Base-by-base conservation (phyloP, 805 yeast species). In the Candida argentea region DNA sequence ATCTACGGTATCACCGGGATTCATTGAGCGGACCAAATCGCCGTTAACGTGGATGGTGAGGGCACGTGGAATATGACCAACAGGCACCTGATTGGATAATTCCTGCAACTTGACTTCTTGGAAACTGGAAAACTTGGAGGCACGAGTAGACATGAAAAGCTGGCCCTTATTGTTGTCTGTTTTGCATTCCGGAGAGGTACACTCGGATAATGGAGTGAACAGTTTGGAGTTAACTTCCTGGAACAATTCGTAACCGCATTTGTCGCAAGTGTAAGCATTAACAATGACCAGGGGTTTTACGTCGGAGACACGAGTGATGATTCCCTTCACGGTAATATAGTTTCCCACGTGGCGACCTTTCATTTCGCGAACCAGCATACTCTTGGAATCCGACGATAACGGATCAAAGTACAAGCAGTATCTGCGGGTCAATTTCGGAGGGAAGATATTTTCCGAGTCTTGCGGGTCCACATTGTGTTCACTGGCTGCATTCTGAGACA, bases 41-140 rank as follows among this genome's bases (percentile, higher is more conserved):
- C 99, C 99, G 44, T 81, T 83, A n/a, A 89, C 76, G 50, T 89
- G 95, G 31, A 89, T 69, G 10, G 79, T 72, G 37, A 91, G 63
- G 17, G 85, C 61, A 45, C 99, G 72, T 27, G 99, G 99, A 38
- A 91, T 91, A 53, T 89, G 95, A 29, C 98, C 98, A 16, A 87
- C 89, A 1, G 99, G 99, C 11, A 91, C 98, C 58, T 91, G 98
- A 39, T 79, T 78, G 4, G 97, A 83, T 50, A 89, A 62, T 56
- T 91, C 99, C 61, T 91, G 99, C 36, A 91, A 68, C 46, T 84
- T 79, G 31, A 87, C 91, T 46, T 91, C 98, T 60, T 91, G 99
- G 67, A 87, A 91, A 5, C 95, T 83, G 30, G 80, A 68, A 47
- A 93, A 91, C 57, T 91, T 91, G 18, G 96, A 86, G 3, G 98